phyloP scores from a whole-genome alignment of 2,329 filamentous ascomycete species.

The Corynespora cassiicola region DNA sequence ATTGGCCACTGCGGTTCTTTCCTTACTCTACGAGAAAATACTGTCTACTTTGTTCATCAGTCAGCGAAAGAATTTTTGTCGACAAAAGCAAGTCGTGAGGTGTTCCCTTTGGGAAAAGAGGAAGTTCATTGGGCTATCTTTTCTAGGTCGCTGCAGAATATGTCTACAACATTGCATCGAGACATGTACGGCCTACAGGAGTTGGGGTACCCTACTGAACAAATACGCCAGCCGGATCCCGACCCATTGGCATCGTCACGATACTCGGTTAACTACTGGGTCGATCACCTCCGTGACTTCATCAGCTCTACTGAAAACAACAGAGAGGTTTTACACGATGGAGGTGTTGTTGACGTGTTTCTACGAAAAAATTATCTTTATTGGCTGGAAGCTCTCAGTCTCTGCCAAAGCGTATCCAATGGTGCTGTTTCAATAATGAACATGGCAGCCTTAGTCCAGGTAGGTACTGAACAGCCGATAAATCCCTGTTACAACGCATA shows the following conservation, averaged over 20 bases:
- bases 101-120: conserved; percentile 36
- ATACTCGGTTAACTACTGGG: conserved; percentile 39
- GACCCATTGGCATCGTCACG: conserved; percentile 29
- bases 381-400: conserved; percentile 16
- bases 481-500: too few relatives aligned
- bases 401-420: conserved; percentile 13
- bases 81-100: conserved; percentile 15
- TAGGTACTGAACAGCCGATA: too few relatives aligned
- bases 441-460: conserved; percentile 10
- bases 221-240: conserved; percentile 24
- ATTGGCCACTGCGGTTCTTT: conserved; percentile 50
- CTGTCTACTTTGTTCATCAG: conserved; percentile 34
- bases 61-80: conserved; percentile 52
- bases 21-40: conserved; percentile 37
- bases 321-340: conserved; percentile 4
- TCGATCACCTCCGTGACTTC: conserved; percentile 32
- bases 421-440: conserved; percentile 18
- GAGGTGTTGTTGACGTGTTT: conserved; percentile 12
- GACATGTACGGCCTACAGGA: conserved; percentile 28
- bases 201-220: conserved; percentile 19
- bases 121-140: conserved; percentile 7
- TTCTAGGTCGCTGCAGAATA: conserved; percentile 34
- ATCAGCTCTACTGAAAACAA: conserved; percentile 6
- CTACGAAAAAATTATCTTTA: conserved; percentile 12
- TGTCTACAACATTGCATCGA: conserved; percentile 20